Evolutionary conservation across 1,284 basidiomycete genomes (phyloP).

Genomic region (Filobasidium uniguttulatum): DNA sequence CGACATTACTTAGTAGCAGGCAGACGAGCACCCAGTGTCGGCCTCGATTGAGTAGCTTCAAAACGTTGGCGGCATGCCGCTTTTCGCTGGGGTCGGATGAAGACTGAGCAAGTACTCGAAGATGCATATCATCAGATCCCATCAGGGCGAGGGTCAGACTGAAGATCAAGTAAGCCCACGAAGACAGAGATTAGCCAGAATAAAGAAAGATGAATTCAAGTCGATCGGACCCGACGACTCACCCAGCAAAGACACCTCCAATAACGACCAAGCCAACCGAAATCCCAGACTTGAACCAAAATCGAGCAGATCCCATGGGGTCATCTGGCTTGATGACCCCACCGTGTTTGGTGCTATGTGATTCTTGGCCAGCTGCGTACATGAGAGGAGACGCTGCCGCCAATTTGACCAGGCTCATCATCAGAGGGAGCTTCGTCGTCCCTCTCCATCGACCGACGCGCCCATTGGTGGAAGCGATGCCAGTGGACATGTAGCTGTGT

Average conservation of each 20-base stretch:
- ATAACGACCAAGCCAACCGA: constrained; percentile 55
- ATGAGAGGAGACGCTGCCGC: constrained; percentile 10
- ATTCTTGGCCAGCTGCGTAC: background rate
- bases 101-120: constrained; percentile 68
- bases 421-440: background rate
- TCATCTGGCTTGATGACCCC: constrained; percentile 23
- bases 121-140: constrained; percentile 86
- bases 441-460: too few relatives aligned
- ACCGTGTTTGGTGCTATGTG: background rate
- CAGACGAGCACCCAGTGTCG: constrained; percentile 92
- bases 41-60: constrained; percentile 62
- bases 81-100: constrained; percentile 58
- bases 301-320: constrained; percentile 28
- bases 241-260: constrained; percentile 80
- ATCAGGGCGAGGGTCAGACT: constrained; percentile 76
- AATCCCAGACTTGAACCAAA: constrained; percentile 55
- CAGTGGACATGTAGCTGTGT: too few relatives aligned
- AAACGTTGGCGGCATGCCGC: constrained; percentile 57
- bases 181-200: background rate
- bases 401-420: constrained; percentile 6
- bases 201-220: background rate
- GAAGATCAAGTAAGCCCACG: too few relatives aligned
- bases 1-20: constrained; percentile 69
- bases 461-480: too few relatives aligned
- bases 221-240: constrained; percentile 23